A percentile compares a stretch with the other conserved stretches of the same genome.
Evolutionary conservation across 202 grass and related monocot genomes (phyloP).

Genomic region (Schoenoplectus triqueter): DNA sequence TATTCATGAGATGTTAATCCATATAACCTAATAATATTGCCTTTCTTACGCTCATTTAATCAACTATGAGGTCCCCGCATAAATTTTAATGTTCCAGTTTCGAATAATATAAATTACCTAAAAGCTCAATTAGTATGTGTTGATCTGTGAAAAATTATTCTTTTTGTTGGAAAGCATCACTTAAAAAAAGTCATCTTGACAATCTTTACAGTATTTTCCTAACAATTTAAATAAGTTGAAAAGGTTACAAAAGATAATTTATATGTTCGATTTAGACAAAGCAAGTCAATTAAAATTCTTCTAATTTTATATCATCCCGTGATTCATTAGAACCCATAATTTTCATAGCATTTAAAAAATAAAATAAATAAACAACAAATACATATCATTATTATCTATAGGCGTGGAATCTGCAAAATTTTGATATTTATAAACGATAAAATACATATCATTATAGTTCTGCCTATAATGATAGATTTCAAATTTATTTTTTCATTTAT

Average conservation of each 20-base stretch:
- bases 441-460: neutral
- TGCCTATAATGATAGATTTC: neutral
- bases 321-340: too few species aligned
- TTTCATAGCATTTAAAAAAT: too few species aligned
- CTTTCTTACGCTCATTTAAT: slow-evolving; percentile 10
- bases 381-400: neutral
- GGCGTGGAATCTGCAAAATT: neutral
- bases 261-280: too few species aligned
- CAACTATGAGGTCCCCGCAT: neutral
- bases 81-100: neutral
- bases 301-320: neutral
- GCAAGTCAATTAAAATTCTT: neutral
- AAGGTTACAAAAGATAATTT: too few species aligned
- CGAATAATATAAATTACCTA: neutral
- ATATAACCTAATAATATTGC: too few species aligned
- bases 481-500: neutral
- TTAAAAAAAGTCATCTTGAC: neutral
- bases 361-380: too few species aligned
- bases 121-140: neutral
- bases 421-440: too few species aligned
- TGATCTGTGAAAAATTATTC: neutral
- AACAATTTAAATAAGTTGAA: neutral
- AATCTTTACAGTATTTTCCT: neutral
- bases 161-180: neutral
- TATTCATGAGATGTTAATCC: neutral